phyloP scores from a whole-genome alignment of 805 yeast genomes.

The Monosporozyma yasuniensis region DNA sequence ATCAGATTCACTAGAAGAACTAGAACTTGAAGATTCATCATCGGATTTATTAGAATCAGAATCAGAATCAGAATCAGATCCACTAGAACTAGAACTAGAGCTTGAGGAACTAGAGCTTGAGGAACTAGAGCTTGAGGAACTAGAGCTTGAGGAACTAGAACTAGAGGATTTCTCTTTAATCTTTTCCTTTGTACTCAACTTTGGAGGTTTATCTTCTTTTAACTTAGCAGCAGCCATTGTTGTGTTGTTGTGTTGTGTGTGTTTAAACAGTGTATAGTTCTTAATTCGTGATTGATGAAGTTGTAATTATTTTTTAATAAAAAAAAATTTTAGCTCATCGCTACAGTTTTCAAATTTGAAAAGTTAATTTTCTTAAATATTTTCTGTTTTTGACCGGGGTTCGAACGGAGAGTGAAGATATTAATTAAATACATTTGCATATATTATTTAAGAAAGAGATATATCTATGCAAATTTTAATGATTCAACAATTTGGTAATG shows the following conservation, averaged over 20 bases:
- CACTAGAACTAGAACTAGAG: not conserved
- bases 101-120: conserved; percentile 6
- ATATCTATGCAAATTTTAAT: too few species aligned
- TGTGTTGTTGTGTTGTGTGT: not conserved
- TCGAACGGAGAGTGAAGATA: not conserved
- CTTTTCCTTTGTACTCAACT: conserved; percentile 22
- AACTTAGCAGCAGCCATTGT: conserved; percentile 1
- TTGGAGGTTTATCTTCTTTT: conserved; percentile 18
- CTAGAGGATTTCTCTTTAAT: conserved; percentile 7
- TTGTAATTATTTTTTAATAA: too few species aligned
- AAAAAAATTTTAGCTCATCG: not conserved
- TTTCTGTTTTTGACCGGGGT: too few species aligned
- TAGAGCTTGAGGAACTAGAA: conserved; percentile 5
- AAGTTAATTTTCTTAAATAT: not conserved
- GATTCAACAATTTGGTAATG: too few species aligned
- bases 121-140: conserved; percentile 8
- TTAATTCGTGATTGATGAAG: not conserved
- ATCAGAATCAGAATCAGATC: conserved; percentile 9
- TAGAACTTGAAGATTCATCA: not conserved
- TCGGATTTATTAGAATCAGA: conserved; percentile 5
- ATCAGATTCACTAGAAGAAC: conserved; percentile 3
- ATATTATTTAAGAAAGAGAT: too few species aligned
- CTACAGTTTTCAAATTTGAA: not conserved
- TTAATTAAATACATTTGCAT: too few species aligned
- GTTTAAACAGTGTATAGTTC: too few species aligned